A percentile compares a stretch with the other conserved stretches of the same genome.
phyloP scores from a whole-genome alignment of 129 eudicot genomes.

The Helianthus tuberosus region DNA sequence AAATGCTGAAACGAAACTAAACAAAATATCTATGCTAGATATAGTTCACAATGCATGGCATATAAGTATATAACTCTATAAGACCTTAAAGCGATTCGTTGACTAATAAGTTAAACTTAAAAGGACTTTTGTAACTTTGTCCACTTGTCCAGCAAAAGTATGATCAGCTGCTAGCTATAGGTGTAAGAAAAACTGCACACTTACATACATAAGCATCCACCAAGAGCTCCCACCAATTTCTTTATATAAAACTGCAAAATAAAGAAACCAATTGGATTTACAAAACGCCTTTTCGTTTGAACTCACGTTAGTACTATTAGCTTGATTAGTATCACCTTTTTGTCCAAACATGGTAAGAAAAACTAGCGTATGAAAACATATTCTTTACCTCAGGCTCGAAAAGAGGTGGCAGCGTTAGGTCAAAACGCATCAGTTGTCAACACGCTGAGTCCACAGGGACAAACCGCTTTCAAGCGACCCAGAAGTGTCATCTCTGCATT shows the following conservation, averaged over 20 bases:
- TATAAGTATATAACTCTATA: conserved; percentile 7
- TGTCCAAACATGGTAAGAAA: background rate
- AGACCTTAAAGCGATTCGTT: conserved; percentile 3
- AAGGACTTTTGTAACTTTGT: conserved; percentile 12
- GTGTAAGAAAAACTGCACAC: conserved; percentile 28
- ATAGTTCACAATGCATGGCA: conserved; percentile 8
- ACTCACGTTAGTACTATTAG: background rate
- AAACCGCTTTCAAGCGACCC: conserved; percentile 1
- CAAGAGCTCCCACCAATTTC: conserved; percentile 16
- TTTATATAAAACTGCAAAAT: conserved; percentile 12
- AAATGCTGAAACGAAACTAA: background rate
- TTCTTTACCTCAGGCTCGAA: conserved; percentile 13
- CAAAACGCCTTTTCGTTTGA: background rate
- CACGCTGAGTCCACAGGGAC: background rate
- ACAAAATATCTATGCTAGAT: conserved; percentile 11
- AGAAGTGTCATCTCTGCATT: conserved; percentile 5
- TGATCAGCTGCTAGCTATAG: conserved; percentile 18
- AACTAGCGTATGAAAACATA: background rate
- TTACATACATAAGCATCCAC: conserved; percentile 25
- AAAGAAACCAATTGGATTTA: conserved; percentile 21
- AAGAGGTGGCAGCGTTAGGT: conserved; percentile 16
- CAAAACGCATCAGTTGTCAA: conserved; percentile 10
- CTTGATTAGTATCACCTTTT: background rate
- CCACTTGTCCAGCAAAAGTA: conserved; percentile 3
- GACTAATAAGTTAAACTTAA: background rate